Base-by-base conservation (phyloP, 108 stramenopile species). In the Schizochytrium sp. region DNA sequence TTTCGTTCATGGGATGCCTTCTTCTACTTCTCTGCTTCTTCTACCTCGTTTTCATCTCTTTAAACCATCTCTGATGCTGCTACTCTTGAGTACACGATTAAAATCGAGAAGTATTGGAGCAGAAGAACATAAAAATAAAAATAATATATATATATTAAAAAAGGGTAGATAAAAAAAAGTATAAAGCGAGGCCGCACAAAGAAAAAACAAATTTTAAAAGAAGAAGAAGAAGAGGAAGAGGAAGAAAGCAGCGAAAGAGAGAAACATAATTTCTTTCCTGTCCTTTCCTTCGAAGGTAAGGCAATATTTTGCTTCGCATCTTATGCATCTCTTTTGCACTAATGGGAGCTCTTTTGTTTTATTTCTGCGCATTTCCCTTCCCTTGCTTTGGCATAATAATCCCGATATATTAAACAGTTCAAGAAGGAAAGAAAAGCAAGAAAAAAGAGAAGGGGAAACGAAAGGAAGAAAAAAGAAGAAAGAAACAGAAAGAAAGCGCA, bases 191-290 rank as follows among this genome's bases (percentile, higher is more conserved):
- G 28, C 28, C 59, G 19, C 28, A n/a, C 59, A n/a, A 60, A 2
- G 17, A n/a, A 17, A n/a, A n/a, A n/a, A 60, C 59, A n/a, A n/a
- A 1, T 17, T 17, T 60, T 60, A 28, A n/a, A 60, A 2, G 59
- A 60, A n/a, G 59, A 60, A 2, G 28, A 60, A 60, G 59, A n/a
- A 60, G 17, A 60, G 59, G 59, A n/a, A n/a, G 59, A 60, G 59
- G 59, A 60, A 60, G 59, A 60, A n/a, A n/a, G 28, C 28, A 17
- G 19, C 28, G 59, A 17, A n/a, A 60, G 2, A n/a, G 59, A 17
- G 59, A n/a, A n/a, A 60, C 59, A n/a, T 17, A 1, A n/a, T 17
- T 60, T 60, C 19, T 60, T 17, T 17, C 28, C 19, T 17, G 19
- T 17, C 59, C 19, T 60, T 17, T 17, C 19, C 59, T 2, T 17